Evolutionary conservation across 495 filamentous ascomycete species (phyloP).

Genomic region (Cenococcum geophilum): DNA sequence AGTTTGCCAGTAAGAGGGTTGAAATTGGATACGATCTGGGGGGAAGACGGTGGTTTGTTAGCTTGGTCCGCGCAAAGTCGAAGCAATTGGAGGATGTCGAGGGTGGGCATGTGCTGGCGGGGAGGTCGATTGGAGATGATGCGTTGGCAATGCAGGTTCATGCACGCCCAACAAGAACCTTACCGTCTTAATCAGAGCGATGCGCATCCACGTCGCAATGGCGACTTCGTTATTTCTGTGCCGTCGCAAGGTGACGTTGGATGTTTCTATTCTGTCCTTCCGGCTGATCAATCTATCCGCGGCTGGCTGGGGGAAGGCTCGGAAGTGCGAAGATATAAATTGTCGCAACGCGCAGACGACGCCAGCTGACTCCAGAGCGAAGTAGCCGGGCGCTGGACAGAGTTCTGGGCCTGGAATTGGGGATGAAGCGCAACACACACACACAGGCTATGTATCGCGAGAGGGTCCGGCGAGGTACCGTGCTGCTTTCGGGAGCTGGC

Average conservation of each 20-base stretch:
- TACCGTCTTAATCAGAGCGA: slow-evolving; percentile 32
- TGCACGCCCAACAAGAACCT: slow-evolving; percentile 28
- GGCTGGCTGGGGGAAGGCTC: slow-evolving; percentile 6
- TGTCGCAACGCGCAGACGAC: neutral
- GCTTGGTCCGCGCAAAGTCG: slow-evolving; percentile 16
- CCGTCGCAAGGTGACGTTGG: slow-evolving; percentile 16
- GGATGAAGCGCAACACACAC: too few species aligned
- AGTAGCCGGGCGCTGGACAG: too few species aligned
- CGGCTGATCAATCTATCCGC: slow-evolving; percentile 13
- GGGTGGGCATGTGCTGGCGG: slow-evolving; percentile 28
- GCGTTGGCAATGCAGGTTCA: slow-evolving; percentile 36
- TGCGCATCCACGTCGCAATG: slow-evolving; percentile 30
- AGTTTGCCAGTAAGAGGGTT: slow-evolving; percentile 19
- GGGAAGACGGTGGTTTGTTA: slow-evolving; percentile 27
- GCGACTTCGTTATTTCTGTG: slow-evolving; percentile 13
- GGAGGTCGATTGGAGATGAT: slow-evolving; percentile 32
- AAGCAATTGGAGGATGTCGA: slow-evolving; percentile 31
- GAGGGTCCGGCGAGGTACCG: too few species aligned
- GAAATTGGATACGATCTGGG: slow-evolving; percentile 18
- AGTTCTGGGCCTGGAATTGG: too few species aligned
- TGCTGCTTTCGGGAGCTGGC: too few species aligned
- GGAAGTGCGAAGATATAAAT: neutral
- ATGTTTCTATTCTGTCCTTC: neutral
- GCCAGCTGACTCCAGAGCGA: neutral
- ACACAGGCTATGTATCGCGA: too few species aligned